Base-by-base conservation (phyloP, 2,329 filamentous ascomycete species). In the Alternaria dauci region DNA sequence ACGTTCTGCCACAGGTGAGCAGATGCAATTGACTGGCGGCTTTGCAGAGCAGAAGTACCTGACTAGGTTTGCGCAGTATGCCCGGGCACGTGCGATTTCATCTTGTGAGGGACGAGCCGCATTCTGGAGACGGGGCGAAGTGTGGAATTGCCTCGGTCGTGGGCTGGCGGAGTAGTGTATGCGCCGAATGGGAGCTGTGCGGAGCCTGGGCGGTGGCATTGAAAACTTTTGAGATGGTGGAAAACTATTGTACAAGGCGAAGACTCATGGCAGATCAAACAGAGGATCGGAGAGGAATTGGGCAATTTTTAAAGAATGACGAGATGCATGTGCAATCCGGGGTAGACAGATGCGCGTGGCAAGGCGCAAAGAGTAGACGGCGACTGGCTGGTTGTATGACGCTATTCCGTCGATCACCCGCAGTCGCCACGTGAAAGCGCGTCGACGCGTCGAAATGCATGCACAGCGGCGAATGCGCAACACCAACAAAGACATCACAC, bases 21-120 rank as follows among this genome's bases (percentile, higher is more conserved):
- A 12, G 11, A 12, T 25, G 41, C 3, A 6, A 43, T 7, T 5
- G 20, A 43, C 38, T 2, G 8, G 9, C 7, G 20, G 11, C 5
- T 43, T 25, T 16, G 11, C 11, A 16, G 30, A 6, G 7, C 4
- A 3, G 7, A 2, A 28, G 12, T 80, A 87, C 86, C 80, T 80
- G 58, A 90, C 79, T 42, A 89, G 80, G 65, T 84, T 81, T n/a
- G 84, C 76, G 72, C 88, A 90, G 74, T 89, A 89, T 63, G 77
- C 78, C 59, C 84, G 81, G 11, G 88, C 86, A 48, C 83, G 81
- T 66, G 83, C 76, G 42, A 88, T 77, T 42, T 88, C 86, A 47
- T 78, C 77, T 53, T 78, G 73, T n/a, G 81, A 73, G 5, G 71
- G 70, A 5, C 62, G 63, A 4, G 70, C 60, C 8, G 69, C 53